Base-by-base conservation (phyloP, 768 basidiomycete genomes). In the Kockovaella imperatae region DNA sequence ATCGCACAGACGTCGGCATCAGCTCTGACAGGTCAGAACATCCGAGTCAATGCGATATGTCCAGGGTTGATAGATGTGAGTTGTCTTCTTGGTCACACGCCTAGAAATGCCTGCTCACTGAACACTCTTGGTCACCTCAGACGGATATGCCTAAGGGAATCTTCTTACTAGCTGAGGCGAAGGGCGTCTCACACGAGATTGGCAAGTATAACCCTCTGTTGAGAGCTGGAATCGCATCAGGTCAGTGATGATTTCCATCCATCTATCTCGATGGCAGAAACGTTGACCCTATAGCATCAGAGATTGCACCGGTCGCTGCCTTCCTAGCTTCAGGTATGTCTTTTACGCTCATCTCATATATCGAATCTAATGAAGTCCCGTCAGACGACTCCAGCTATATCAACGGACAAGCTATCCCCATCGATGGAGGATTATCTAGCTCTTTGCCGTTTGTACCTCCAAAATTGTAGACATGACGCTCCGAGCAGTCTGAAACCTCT, bases 21-120 rank as follows among this genome's bases (percentile, higher is more conserved):
- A 68, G 85, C 88, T 68, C 77, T 93, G 20, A 78, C 82, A 56
- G 83, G 78, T 65, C 83, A 81, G 1, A 84, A 88, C 70, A 78
- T 96, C 56, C 84, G 91, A 35, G 83, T 95, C 54, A 93, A 89
- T 44, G 69, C 68, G n/a, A 81, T 95, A 57, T 91, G 88, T 63
- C 91, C 91, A 4, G 90, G 89, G 13, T 73, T 95, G 49, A 88
- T 95, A 62, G 86, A 93, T 54, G 70, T 71, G 39, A 34, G 42
- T 40, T 21, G n/a, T n/a, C 32, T 24, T 15, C 44, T 48, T 20
- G 23, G 8, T n/a, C 17, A 26, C 25, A 13, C 18, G 26, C n/a
- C n/a, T n/a, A n/a, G n/a, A n/a, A n/a, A n/a, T n/a, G n/a, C 8
- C 26, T 29, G 26, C 42, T 50, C 4, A 39, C 11, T 18, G 6